Conservation (phyloP, 106 monocot species). For the Apostasia shenzhenica region DNA sequence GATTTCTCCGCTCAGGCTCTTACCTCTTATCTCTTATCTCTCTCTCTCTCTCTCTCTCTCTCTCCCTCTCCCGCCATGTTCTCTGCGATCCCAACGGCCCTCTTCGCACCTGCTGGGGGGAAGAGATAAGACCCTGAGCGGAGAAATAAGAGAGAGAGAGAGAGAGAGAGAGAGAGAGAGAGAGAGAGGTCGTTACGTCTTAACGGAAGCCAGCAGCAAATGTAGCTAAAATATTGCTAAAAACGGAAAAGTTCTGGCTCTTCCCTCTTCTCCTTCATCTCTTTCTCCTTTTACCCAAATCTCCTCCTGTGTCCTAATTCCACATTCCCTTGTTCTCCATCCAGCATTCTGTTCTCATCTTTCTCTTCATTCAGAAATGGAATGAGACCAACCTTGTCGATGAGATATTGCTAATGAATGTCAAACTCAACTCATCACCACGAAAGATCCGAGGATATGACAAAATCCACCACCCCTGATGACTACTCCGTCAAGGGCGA, state of each 20-base stretch:
- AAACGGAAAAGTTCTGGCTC: background rate
- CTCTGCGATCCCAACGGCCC: too few relatives aligned
- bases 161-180: background rate
- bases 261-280: background rate
- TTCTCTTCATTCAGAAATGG: background rate
- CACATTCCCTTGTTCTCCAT: background rate
- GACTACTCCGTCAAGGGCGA: constrained; percentile 45
- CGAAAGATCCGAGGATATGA: constrained; percentile 23
- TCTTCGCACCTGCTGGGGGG: too few relatives aligned
- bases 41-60: too few relatives aligned
- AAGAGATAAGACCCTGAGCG: too few relatives aligned
- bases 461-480: constrained; percentile 24
- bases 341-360: background rate
- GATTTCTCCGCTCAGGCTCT: constrained; percentile 64
- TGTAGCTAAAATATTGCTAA: constrained; percentile 5
- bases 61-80: too few relatives aligned
- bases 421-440: constrained; percentile 16
- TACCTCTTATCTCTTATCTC: too few relatives aligned
- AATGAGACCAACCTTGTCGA: constrained; percentile 9
- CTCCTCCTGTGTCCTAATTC: too few relatives aligned
- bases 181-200: background rate
- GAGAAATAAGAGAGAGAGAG: too few relatives aligned
- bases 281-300: background rate
- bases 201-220: constrained; percentile 1
- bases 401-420: constrained; percentile 26